These are phyloP conservation scores for Echinochloa phyllopogon DNA, from an alignment of 176 grass and related monocot species.

Conservation along the genomic window DNA sequence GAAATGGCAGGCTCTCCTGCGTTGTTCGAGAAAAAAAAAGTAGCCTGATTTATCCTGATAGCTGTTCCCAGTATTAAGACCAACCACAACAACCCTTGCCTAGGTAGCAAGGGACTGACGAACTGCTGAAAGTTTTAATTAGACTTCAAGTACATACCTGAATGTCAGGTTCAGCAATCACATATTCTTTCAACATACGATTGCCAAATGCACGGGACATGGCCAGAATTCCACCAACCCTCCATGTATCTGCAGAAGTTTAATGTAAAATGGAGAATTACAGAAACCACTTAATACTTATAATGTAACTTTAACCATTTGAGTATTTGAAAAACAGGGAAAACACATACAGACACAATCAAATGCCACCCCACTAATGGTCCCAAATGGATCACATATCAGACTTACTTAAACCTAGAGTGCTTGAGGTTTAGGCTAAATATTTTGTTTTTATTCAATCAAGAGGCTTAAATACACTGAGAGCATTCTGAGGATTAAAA, in stretches of 20 bases:
- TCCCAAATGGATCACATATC: conserved; percentile 2
- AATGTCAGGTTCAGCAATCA: conserved; percentile 87
- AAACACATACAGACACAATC: neutral
- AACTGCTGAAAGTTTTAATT: conserved; percentile 23
- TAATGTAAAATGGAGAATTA: conserved; percentile 37
- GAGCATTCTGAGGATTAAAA: conserved; percentile 14
- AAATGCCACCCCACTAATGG: neutral
- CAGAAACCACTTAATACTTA: neutral
- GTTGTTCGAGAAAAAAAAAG: too few relatives aligned
- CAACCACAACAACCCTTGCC: neutral
- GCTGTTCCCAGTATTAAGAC: conserved; percentile 15
- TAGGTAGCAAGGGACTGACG: neutral
- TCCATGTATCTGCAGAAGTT: conserved; percentile 73
- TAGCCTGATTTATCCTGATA: neutral
- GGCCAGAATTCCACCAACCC: conserved; percentile 79
- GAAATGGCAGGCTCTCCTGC: too few relatives aligned
- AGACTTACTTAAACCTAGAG: neutral
- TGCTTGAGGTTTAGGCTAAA: neutral
- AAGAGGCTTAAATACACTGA: conserved; percentile 13
- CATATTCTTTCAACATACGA: conserved; percentile 69
- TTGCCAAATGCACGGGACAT: conserved; percentile 97
- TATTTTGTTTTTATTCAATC: conserved; percentile 13
- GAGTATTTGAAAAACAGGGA: neutral
- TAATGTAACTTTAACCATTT: conserved; percentile 35
- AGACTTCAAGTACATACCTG: conserved; percentile 60